Evolutionary conservation across 2,329 filamentous ascomycete genomes (phyloP).

Genomic region (Aquanectria penicillioides): DNA sequence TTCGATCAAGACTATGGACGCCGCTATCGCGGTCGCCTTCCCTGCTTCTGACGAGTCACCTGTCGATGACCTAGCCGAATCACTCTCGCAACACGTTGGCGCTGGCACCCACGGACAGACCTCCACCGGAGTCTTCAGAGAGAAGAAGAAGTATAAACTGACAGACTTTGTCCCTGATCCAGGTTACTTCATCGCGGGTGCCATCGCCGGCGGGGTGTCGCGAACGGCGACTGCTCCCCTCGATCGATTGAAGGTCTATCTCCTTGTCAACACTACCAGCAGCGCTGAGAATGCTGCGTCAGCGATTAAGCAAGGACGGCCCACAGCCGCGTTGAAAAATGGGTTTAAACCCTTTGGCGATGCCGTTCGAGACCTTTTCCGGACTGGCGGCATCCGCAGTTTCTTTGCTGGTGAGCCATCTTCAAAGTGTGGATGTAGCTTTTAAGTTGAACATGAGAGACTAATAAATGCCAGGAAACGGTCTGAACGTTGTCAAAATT

Average conservation of each 20-base stretch:
- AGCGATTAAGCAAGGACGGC: conserved; percentile 76
- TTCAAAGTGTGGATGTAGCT: not conserved
- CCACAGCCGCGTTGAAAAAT: conserved; percentile 71
- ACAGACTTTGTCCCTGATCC: conserved; percentile 80
- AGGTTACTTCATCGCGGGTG: conserved; percentile 98
- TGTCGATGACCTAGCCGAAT: conserved; percentile 38
- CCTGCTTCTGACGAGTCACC: conserved; percentile 36
- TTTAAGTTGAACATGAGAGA: not conserved
- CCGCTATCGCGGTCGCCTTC: conserved; percentile 29
- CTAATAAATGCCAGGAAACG: conserved; percentile 75
- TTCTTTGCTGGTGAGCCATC: conserved; percentile 84
- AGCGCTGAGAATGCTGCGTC: conserved; percentile 64
- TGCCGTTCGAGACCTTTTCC: conserved; percentile 83
- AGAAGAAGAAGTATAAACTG: conserved; percentile 62
- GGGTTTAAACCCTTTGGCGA: conserved; percentile 75
- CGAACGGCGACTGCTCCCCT: conserved; percentile 95
- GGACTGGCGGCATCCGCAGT: conserved; percentile 84
- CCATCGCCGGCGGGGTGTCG: conserved; percentile 92
- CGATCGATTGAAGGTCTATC: conserved; percentile 95
- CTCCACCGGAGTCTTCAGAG: conserved; percentile 47
- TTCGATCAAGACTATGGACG: conserved; percentile 32
- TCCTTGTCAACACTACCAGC: conserved; percentile 84
- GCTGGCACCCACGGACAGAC: conserved; percentile 49
- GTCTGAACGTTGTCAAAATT: conserved; percentile 95
- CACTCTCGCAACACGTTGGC: conserved; percentile 40